phyloP scores from a whole-genome alignment of 345 rosid genomes.

The Fremontodendron californicum region DNA sequence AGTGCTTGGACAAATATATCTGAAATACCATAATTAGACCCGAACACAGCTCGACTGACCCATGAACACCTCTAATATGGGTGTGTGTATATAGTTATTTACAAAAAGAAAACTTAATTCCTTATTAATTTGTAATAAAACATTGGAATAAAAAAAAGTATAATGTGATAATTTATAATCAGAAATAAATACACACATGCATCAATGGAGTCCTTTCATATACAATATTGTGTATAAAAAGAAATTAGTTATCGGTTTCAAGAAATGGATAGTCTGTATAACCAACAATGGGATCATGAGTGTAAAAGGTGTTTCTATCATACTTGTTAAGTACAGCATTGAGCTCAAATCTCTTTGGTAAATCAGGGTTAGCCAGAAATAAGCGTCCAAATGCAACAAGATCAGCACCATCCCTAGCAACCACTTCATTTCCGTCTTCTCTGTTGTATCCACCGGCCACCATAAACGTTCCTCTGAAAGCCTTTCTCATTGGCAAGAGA shows the following conservation, averaged over 20 bases:
- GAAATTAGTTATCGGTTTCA: not conserved
- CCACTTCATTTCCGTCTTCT: slow-evolving; percentile 30
- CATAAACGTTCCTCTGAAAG: slow-evolving; percentile 35
- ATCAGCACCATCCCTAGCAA: slow-evolving; percentile 28
- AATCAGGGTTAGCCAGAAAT: slow-evolving; percentile 15
- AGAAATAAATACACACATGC: no score
- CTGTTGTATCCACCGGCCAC: slow-evolving; percentile 38
- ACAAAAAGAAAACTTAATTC: no score
- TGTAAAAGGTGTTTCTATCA: slow-evolving; percentile 17
- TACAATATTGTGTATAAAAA: not conserved
- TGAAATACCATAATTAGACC: no score
- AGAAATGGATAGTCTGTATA: slow-evolving; percentile 75
- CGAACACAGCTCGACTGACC: no score
- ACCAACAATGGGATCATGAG: slow-evolving; percentile 50
- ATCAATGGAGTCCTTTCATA: no score
- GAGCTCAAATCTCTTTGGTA: slow-evolving; percentile 15
- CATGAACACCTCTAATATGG: no score
- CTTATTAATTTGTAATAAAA: no score
- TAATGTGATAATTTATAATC: no score
- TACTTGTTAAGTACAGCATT: slow-evolving; percentile 7
- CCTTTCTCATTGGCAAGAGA: slow-evolving; percentile 35
- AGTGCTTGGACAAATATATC: no score
- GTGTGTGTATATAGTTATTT: no score
- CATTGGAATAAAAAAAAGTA: no score
- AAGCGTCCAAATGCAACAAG: slow-evolving; percentile 22